Base-by-base conservation (phyloP, 2,329 filamentous ascomycete genomes). In the Colletotrichum sp. region DNA sequence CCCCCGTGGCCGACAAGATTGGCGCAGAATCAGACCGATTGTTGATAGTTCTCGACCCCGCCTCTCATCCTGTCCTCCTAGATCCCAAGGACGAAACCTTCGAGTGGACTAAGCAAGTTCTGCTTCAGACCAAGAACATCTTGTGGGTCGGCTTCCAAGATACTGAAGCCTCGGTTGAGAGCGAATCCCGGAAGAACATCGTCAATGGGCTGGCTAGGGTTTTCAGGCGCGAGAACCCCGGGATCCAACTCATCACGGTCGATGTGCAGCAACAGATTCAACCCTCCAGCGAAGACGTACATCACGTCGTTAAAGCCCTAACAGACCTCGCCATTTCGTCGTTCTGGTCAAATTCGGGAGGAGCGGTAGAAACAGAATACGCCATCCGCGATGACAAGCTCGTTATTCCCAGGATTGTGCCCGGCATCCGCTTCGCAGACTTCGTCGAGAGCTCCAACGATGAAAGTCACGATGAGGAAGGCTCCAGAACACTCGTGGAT, bases 171-270 rank as follows among this genome's bases (percentile, higher is more conserved):
- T 21, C 57, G 12, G 39, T n/a, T 30, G 34, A 39, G 34, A 21
- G 12, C 18, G 26, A 16, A 18, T 30, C 71, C 26, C 66, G 7
- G 36, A 80, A 78, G 59, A 76, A 76, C 15, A 78, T 80, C 76
- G 59, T 80, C 32, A 78, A 24, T 32, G 79, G 78, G 7, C 72
- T 80, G 7, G 69, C 78, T 8, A 72, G 79, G n/a, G 79, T 80
- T 9, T 62, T 79, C 9, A 72, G 79, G 26, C 74, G 78, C 59
- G 79, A 80, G 65, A 80, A 77, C 57, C 36, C 68, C 3, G 69
- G 67, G 12, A 73, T 80, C 57, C 57, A 72, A 24, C 72, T 80
- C 24, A 55, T 80, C 57, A 80, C 77, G 6, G 55, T 80, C 28
- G 49, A 80, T 24, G 71, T 79, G 1, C 70, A 76, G 69, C 72